These are phyloP conservation scores for Cyclostephanos invisitatus DNA, from an alignment of 108 stramenopile genomes.

Conservation along the genomic window DNA sequence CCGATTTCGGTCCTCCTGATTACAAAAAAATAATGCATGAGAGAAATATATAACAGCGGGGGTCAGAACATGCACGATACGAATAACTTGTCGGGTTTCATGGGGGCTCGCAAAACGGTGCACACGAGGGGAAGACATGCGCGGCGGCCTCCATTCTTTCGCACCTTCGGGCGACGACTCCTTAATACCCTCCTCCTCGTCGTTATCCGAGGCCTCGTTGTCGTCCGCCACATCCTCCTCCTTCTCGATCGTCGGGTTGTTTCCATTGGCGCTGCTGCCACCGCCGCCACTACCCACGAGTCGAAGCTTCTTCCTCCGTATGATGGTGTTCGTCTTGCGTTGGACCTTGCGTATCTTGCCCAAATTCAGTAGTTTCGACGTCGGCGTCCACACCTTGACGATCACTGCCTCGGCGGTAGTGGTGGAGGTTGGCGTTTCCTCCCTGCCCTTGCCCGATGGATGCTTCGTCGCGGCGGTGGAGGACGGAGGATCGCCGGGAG, in stretches of 20 bases:
- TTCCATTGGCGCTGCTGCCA: background rate
- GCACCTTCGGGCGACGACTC: background rate
- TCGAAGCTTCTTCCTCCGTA: constrained; percentile 31
- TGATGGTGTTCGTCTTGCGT: constrained; percentile 41
- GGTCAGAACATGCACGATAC: background rate
- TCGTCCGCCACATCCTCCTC: constrained; percentile 20
- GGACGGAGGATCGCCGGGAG: background rate
- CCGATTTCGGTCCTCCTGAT: constrained; percentile 4
- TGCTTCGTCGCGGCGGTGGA: background rate
- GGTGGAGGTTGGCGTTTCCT: background rate
- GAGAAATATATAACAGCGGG: too few species aligned
- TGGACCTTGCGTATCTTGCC: constrained; percentile 25
- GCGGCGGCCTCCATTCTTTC: background rate
- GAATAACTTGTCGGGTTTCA: background rate
- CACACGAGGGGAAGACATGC: background rate
- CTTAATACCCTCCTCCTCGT: constrained; percentile 23
- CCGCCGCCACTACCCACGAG: background rate
- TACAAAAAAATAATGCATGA: background rate
- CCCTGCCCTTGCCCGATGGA: background rate
- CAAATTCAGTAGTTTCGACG: constrained; percentile 18
- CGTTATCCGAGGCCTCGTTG: constrained; percentile 20
- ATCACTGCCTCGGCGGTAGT: constrained; percentile 30
- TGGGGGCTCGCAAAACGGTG: background rate
- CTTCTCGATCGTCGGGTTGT: constrained; percentile 5
- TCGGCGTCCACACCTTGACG: constrained; percentile 21